Evolutionary conservation across 345 rosid genomes (phyloP).

Genomic region (Eucalyptus polybractea): DNA sequence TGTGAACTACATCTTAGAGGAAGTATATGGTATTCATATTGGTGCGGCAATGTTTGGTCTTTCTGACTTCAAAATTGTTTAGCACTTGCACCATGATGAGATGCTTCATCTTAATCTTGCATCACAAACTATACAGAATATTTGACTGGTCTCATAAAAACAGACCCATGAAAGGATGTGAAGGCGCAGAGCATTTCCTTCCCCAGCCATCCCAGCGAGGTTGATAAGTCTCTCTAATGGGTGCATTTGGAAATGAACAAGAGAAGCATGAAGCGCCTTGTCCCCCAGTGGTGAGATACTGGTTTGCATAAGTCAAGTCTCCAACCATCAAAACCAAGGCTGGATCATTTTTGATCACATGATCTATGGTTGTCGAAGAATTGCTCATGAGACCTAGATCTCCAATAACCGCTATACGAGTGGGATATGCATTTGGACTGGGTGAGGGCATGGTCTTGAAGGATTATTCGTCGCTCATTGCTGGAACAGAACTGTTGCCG

Average conservation of each 20-base stretch:
- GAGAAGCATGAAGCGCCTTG: constrained; percentile 62
- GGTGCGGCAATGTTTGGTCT: background rate
- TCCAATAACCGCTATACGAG: constrained; percentile 52
- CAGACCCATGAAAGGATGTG: background rate
- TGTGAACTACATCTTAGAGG: background rate
- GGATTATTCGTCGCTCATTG: constrained; percentile 51
- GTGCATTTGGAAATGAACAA: constrained; percentile 63
- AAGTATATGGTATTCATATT: background rate
- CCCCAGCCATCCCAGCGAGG: constrained; percentile 97
- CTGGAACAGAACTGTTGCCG: constrained; percentile 59
- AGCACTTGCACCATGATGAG: background rate
- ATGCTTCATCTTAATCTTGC: background rate
- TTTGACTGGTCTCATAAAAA: background rate
- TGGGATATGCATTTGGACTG: constrained; percentile 40
- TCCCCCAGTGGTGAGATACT: constrained; percentile 64
- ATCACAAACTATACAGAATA: background rate
- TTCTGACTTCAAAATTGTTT: background rate
- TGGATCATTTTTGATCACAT: constrained; percentile 50
- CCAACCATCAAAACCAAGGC: constrained; percentile 68
- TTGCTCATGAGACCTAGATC: constrained; percentile 82
- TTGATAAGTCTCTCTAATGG: constrained; percentile 77
- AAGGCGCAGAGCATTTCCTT: constrained; percentile 21
- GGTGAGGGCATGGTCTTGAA: constrained; percentile 51
- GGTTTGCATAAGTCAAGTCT: constrained; percentile 75
- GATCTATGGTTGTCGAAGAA: constrained; percentile 65